Evolutionary conservation across 192 early-diverging fungal genomes (phyloP).

Genomic region (Umbelopsis sp.): DNA sequence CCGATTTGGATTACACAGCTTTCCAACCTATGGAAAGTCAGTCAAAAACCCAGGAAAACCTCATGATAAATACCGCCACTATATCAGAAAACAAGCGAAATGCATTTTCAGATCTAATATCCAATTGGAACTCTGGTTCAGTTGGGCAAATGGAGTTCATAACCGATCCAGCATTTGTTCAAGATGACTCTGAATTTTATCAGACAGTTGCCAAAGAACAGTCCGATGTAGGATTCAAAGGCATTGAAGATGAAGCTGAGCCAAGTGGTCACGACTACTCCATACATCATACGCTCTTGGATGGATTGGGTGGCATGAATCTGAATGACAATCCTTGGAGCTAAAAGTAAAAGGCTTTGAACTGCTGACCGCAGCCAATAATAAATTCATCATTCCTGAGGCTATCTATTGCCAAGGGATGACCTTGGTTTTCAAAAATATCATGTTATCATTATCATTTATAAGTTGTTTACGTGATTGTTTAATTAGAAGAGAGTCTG

Average conservation of each 20-base stretch:
- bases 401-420: too few relatives aligned
- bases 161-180: slow-evolving; percentile 1
- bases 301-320: slow-evolving; percentile 6
- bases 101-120: slow-evolving; percentile 13
- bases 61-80: background rate
- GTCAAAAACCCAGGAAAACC: background rate
- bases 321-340: slow-evolving; percentile 13
- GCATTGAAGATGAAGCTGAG: slow-evolving; percentile 1
- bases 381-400: background rate
- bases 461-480: background rate
- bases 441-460: background rate
- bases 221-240: slow-evolving; percentile 10
- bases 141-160: slow-evolving; percentile 10
- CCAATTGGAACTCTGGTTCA: slow-evolving; percentile 6
- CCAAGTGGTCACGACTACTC: background rate
- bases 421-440: too few relatives aligned
- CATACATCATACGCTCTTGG: background rate
- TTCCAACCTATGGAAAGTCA: background rate
- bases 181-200: slow-evolving; percentile 12
- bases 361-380: background rate
- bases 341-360: background rate
- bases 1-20: slow-evolving; percentile 8
- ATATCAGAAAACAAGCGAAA: slow-evolving; percentile 17
- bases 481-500: background rate
- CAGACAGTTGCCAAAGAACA: background rate